Percentiles rank a stretch among this genome's conserved stretches.
Evolutionary conservation across 176 grass and related monocot genomes (phyloP).

Genomic region (bread wheat (Triticum aestivum)): IWGSC_CS_RefSeq_v2.1 NC_057811.1:473061523-473062022

Average conservation of each 20-base stretch:
- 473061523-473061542: not conserved
- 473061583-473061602: not conserved
- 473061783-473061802: not conserved
- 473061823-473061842: not conserved
- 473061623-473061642: not conserved
- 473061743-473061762: not conserved
- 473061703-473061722: not conserved
- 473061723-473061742: not conserved
- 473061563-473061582: not conserved
- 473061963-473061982: conserved; percentile 10
- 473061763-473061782: not conserved
- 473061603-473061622: not conserved
- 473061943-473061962: not conserved
- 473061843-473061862: conserved; percentile 19
- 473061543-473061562: not conserved
- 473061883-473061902: not conserved
- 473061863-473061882: conserved; percentile 22
- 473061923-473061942: not conserved
- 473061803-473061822: not conserved
- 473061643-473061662: not conserved
- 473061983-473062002: conserved; percentile 26
- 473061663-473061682: conserved; percentile 6
- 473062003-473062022: conserved; percentile 30
- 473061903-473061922: not conserved
- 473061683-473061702: not conserved